Percentiles rank a stretch among this genome's conserved stretches.
Conservation (phyloP, 1,139 yeast species). For the Suhomyces chickasaworum region DNA sequence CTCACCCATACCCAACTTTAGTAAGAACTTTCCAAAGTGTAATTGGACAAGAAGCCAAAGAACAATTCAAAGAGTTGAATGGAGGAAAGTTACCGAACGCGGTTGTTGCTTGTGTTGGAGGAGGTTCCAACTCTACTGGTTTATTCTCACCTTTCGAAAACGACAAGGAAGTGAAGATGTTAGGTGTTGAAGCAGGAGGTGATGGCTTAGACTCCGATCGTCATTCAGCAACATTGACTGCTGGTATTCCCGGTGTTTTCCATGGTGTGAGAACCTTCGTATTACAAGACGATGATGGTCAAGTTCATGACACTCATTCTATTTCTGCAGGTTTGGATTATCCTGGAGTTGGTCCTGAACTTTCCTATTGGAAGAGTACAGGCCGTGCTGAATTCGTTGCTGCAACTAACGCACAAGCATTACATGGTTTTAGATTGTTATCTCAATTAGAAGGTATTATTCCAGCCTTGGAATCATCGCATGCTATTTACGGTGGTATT, state of each 20-base stretch:
- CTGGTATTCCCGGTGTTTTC: slow-evolving; percentile 94
- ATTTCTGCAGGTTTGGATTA: slow-evolving; percentile 98
- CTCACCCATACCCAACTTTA: slow-evolving; percentile 97
- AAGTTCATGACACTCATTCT: slow-evolving; percentile 95
- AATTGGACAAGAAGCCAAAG: slow-evolving; percentile 92
- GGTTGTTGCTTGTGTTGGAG: slow-evolving; percentile 98
- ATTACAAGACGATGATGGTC: slow-evolving; percentile 89
- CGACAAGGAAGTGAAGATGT: slow-evolving; percentile 70
- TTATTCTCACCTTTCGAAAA: slow-evolving; percentile 92
- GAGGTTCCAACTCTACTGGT: slow-evolving; percentile 97
- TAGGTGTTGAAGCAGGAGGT: slow-evolving; percentile 99
- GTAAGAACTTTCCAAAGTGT: slow-evolving; percentile 98
- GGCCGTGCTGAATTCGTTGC: slow-evolving; percentile 92
- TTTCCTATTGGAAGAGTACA: slow-evolving; percentile 90
- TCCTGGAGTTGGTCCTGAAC: slow-evolving; percentile 99
- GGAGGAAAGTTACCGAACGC: slow-evolving; percentile 87
- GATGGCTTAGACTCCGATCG: slow-evolving; percentile 85
- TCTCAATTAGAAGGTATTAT: slow-evolving; percentile 97
- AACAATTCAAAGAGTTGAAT: slow-evolving; percentile 79
- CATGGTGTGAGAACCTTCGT: slow-evolving; percentile 97
- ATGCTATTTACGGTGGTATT: slow-evolving; percentile 90
- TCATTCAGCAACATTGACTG: slow-evolving; percentile 92
- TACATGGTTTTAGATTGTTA: slow-evolving; percentile 82
- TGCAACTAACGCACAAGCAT: slow-evolving; percentile 92
- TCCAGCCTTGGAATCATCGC: slow-evolving; percentile 97